phyloP scores from a whole-genome alignment of 2,329 filamentous ascomycete genomes.

The Orbilia javanica region DNA sequence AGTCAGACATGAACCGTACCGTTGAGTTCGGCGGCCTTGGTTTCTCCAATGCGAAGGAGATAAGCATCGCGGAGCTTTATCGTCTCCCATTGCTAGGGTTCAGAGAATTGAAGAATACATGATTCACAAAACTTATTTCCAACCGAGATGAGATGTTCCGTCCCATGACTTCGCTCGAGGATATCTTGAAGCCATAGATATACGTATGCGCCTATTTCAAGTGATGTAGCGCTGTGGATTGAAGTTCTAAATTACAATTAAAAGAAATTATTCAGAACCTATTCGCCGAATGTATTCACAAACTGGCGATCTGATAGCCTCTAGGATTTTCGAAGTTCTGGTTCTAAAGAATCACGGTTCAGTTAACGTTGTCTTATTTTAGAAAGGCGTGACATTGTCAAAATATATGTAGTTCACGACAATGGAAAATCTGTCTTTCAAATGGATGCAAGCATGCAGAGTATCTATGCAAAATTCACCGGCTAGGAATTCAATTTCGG shows the following conservation, averaged over 20 bases:
- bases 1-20: conserved; percentile 32
- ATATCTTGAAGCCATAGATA: conserved; percentile 42
- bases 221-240: conserved; percentile 5
- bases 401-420: no score
- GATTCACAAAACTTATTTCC: no score
- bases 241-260: background rate
- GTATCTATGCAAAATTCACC: no score
- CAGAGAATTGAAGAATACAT: conserved; percentile 25
- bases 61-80: conserved; percentile 30
- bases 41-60: conserved; percentile 12
- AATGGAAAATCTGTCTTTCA: no score
- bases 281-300: no score
- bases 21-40: conserved; percentile 27
- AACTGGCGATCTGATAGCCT: no score
- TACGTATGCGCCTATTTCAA: conserved; percentile 34
- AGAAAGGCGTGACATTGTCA: no score
- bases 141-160: conserved; percentile 21
- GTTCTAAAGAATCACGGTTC: no score
- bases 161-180: conserved; percentile 30
- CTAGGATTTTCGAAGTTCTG: no score
- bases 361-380: no score
- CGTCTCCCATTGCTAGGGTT: conserved; percentile 29
- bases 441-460: no score
- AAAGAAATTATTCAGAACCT: background rate
- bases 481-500: no score